phyloP scores from a whole-genome alignment of 371 early-diverging fungal species.

The Mucor saturninus region DNA sequence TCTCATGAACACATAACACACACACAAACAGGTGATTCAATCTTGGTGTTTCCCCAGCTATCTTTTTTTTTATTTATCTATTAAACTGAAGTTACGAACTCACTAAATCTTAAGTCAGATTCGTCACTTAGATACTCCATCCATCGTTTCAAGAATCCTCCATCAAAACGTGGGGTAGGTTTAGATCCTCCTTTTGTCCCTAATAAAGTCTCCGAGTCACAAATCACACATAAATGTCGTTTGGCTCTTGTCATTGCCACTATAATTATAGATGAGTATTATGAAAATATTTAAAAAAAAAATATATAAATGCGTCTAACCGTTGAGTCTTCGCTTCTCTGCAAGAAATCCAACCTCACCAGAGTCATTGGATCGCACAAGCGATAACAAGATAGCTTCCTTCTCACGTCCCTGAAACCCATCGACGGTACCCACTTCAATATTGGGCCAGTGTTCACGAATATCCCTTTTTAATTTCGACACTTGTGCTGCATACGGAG shows the following conservation, averaged over 20 bases:
- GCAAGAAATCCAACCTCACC: slow-evolving; percentile 90
- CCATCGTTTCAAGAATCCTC: slow-evolving; percentile 62
- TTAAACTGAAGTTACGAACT: slow-evolving; percentile 23
- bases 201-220: slow-evolving; percentile 72
- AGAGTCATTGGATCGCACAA: slow-evolving; percentile 85
- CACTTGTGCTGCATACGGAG: slow-evolving; percentile 88
- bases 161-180: slow-evolving; percentile 37
- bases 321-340: slow-evolving; percentile 87
- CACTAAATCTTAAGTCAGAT: slow-evolving; percentile 62
- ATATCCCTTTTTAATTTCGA: slow-evolving; percentile 46
- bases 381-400: slow-evolving; percentile 85
- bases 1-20: background rate
- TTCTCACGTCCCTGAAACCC: slow-evolving; percentile 98
- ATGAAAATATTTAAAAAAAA: background rate
- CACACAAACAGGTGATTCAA: background rate
- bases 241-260: slow-evolving; percentile 95
- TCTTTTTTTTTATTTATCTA: background rate
- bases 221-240: slow-evolving; percentile 87
- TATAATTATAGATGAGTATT: slow-evolving; percentile 9
- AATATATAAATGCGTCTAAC: slow-evolving; percentile 16
- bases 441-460: slow-evolving; percentile 43
- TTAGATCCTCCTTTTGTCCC: slow-evolving; percentile 35
- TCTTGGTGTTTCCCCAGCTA: background rate
- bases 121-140: slow-evolving; percentile 60
- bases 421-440: slow-evolving; percentile 92